Evolutionary conservation across 495 filamentous ascomycete genomes (phyloP).

Genomic region (Neurospora sp.): DNA sequence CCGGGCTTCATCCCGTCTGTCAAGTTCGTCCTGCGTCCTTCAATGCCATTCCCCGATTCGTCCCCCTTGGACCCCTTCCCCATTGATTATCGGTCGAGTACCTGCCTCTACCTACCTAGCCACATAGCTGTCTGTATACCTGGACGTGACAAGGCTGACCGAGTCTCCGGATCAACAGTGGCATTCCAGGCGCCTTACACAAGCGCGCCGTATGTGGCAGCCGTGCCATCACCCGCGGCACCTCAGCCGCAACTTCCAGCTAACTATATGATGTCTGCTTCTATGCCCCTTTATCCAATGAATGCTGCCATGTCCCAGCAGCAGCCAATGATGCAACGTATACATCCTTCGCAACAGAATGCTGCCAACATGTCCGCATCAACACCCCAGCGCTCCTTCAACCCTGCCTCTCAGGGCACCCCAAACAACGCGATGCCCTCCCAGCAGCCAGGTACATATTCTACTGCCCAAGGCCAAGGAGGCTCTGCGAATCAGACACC

Average conservation of each 20-base stretch:
- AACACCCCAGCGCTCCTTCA: constrained; percentile 32
- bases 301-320: constrained; percentile 28
- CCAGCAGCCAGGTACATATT: constrained; percentile 19
- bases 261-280: constrained; percentile 38
- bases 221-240: constrained; percentile 30
- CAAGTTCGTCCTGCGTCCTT: neutral
- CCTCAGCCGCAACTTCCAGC: constrained; percentile 35
- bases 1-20: neutral
- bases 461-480: constrained; percentile 22
- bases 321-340: constrained; percentile 35
- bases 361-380: constrained; percentile 23
- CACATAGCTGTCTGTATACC: neutral
- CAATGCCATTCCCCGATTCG: neutral
- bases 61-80: neutral
- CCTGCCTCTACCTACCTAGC: neutral
- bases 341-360: constrained; percentile 31
- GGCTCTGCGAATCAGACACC: constrained; percentile 30
- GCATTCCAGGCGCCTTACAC: constrained; percentile 44
- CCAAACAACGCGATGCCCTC: constrained; percentile 24
- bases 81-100: neutral
- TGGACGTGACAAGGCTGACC: constrained; percentile 7
- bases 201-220: constrained; percentile 38
- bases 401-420: constrained; percentile 20
- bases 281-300: constrained; percentile 32
- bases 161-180: constrained; percentile 24